phyloP scores from a whole-genome alignment of 2,329 filamentous ascomycete species.

The Alternaria infectoria region DNA sequence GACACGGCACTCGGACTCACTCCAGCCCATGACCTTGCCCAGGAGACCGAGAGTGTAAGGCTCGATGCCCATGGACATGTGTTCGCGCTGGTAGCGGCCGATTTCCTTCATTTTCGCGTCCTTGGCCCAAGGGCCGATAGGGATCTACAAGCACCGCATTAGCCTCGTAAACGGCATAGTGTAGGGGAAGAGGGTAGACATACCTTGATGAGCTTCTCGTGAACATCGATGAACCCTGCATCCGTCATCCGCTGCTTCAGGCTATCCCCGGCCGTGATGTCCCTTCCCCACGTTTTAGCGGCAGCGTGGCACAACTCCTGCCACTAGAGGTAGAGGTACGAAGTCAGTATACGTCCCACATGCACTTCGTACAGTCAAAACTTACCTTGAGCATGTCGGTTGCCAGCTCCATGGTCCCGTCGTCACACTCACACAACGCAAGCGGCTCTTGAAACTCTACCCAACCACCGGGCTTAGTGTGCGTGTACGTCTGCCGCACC shows the following conservation, averaged over 20 bases:
- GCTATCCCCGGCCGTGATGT: conserved; percentile 28
- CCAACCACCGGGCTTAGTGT: conserved; percentile 42
- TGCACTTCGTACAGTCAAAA: background rate
- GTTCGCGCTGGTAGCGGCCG: conserved; percentile 50
- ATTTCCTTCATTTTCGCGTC: conserved; percentile 59
- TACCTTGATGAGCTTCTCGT: conserved; percentile 45
- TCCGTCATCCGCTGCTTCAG: conserved; percentile 37
- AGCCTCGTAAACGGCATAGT: background rate
- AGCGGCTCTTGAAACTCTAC: conserved; percentile 47
- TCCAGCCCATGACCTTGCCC: conserved; percentile 46
- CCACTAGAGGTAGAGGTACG: conserved; percentile 20
- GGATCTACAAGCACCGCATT: conserved; percentile 27
- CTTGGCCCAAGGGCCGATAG: conserved; percentile 53
- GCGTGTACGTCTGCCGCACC: conserved; percentile 30
- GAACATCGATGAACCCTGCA: conserved; percentile 43
- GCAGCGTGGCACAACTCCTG: conserved; percentile 40
- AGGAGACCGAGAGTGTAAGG: conserved; percentile 46
- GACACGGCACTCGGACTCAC: conserved; percentile 41
- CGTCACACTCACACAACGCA: conserved; percentile 40
- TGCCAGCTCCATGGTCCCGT: conserved; percentile 35
- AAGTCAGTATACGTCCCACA: background rate
- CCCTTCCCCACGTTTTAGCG: conserved; percentile 33
- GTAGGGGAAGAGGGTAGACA: background rate
- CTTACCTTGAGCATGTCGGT: conserved; percentile 16
- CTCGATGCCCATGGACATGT: conserved; percentile 45